These are phyloP conservation scores for Scenedesmus sp. DNA, from an alignment of 163 green algal genomes.

Conservation along the genomic window DNA sequence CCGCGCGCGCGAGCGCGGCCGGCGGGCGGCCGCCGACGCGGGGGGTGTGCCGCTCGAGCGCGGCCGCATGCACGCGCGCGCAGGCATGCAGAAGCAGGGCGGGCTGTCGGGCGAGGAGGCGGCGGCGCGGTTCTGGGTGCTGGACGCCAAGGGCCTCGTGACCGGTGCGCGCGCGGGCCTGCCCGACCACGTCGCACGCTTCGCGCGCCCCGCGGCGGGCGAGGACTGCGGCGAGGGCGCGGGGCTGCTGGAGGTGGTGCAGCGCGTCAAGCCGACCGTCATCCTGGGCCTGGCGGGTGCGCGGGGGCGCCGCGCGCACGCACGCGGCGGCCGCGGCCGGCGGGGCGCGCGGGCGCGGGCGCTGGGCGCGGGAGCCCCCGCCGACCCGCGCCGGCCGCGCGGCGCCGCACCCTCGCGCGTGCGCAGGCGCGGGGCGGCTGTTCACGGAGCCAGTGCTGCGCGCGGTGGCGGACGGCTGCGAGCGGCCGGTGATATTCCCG, in stretches of 20 bases:
- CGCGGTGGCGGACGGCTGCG: conserved; percentile 73
- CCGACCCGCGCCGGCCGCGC: too few species aligned
- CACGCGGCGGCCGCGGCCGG: too few species aligned
- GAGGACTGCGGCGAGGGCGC: conserved; percentile 67
- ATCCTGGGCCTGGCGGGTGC: conserved; percentile 79
- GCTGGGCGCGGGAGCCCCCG: too few species aligned
- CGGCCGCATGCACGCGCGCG: too few species aligned
- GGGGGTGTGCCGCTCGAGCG: too few species aligned
- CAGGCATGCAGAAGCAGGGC: conserved; percentile 80
- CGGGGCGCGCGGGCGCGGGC: too few species aligned
- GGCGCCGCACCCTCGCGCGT: too few species aligned
- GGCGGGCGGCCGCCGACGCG: too few species aligned
- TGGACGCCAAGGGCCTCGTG: conserved; percentile 72
- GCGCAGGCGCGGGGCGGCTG: conserved; percentile 66
- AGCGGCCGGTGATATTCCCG: conserved; percentile 93
- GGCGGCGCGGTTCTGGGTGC: not conserved
- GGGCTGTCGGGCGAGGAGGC: conserved; percentile 67
- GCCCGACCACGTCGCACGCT: conserved; percentile 63
- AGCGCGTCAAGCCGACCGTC: conserved; percentile 73
- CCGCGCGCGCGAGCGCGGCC: too few species aligned
- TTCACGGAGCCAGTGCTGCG: conserved; percentile 85
- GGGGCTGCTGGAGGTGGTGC: conserved; percentile 75
- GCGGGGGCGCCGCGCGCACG: not conserved
- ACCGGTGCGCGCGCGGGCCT: conserved; percentile 61
- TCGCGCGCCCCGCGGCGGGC: conserved; percentile 64